phyloP scores from a whole-genome alignment of 2,329 filamentous ascomycete species.

The Sphaceloma murrayae region DNA sequence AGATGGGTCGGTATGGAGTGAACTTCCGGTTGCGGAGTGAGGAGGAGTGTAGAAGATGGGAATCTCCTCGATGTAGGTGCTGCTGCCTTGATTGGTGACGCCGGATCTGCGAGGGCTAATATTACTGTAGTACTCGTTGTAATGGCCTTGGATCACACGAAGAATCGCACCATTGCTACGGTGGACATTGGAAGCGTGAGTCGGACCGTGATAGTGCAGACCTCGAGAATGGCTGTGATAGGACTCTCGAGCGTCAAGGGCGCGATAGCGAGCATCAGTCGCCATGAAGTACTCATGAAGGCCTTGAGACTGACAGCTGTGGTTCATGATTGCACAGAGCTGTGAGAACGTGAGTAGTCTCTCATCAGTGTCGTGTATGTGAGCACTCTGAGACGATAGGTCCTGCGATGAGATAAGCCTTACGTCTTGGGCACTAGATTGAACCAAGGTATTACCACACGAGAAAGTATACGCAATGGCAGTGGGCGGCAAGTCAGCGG shows the following conservation, averaged over 20 bases:
- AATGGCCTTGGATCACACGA: neutral
- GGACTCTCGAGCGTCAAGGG: no score
- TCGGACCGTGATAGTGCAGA: no score
- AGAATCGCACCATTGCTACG: no score
- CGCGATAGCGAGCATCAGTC: neutral
- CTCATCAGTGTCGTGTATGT: neutral
- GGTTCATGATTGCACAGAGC: neutral
- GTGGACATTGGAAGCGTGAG: neutral
- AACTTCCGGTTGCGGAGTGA: neutral
- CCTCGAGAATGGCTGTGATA: no score
- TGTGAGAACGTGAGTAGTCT: slow-evolving; percentile 1
- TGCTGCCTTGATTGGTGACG: neutral
- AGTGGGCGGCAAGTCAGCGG: no score
- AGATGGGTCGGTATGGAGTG: neutral
- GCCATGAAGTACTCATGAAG: neutral
- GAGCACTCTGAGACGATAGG: no score
- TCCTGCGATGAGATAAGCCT: no score
- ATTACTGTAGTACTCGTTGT: neutral
- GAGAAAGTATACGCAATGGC: neutral
- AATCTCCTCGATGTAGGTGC: slow-evolving; percentile 1
- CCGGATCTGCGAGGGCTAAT: no score
- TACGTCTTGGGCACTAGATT: no score
- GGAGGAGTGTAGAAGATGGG: neutral
- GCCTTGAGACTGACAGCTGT: neutral
- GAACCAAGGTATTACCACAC: no score